phyloP scores from a whole-genome alignment of 495 filamentous ascomycete genomes.

The Penicillium alfredii region DNA sequence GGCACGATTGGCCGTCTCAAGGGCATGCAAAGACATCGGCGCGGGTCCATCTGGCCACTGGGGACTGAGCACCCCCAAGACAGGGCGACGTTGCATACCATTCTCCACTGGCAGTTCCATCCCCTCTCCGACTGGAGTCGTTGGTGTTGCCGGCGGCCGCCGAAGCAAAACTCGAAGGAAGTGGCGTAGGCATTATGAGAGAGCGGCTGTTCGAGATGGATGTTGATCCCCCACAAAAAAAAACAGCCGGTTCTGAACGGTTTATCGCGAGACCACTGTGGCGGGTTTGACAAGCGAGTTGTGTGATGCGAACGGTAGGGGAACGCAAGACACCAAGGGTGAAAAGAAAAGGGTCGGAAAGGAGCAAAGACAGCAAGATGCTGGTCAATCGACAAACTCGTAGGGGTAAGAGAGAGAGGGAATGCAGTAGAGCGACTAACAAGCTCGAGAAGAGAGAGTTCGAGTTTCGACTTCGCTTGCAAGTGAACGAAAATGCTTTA shows the following conservation, averaged over 20 bases:
- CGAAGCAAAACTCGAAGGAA: slow-evolving; percentile 78
- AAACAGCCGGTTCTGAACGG: slow-evolving; percentile 13
- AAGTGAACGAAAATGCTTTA: slow-evolving; percentile 26
- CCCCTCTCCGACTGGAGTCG: slow-evolving; percentile 48
- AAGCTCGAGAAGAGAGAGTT: slow-evolving; percentile 26
- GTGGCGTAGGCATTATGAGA: slow-evolving; percentile 64
- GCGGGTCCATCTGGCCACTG: background rate
- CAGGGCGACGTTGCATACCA: slow-evolving; percentile 41
- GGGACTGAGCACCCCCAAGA: slow-evolving; percentile 2
- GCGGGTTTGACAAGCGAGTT: slow-evolving; percentile 13
- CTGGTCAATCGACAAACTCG: slow-evolving; percentile 17
- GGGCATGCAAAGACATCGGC: background rate
- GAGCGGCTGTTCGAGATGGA: slow-evolving; percentile 15
- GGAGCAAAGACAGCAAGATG: slow-evolving; percentile 14
- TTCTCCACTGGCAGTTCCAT: slow-evolving; percentile 50
- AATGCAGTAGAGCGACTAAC: slow-evolving; percentile 25
- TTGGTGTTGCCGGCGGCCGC: slow-evolving; percentile 69
- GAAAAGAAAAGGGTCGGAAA: slow-evolving; percentile 3
- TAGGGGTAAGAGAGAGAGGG: slow-evolving; percentile 8
- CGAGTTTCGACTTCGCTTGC: slow-evolving; percentile 30
- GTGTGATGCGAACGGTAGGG: slow-evolving; percentile 24
- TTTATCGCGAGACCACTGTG: slow-evolving; percentile 23
- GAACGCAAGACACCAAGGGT: slow-evolving; percentile 21
- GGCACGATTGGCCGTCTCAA: slow-evolving; percentile 3
- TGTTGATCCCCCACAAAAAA: slow-evolving; percentile 20